Base-by-base conservation (phyloP, 2,329 filamentous ascomycete genomes). In the Fusarium sublunatum region DNA sequence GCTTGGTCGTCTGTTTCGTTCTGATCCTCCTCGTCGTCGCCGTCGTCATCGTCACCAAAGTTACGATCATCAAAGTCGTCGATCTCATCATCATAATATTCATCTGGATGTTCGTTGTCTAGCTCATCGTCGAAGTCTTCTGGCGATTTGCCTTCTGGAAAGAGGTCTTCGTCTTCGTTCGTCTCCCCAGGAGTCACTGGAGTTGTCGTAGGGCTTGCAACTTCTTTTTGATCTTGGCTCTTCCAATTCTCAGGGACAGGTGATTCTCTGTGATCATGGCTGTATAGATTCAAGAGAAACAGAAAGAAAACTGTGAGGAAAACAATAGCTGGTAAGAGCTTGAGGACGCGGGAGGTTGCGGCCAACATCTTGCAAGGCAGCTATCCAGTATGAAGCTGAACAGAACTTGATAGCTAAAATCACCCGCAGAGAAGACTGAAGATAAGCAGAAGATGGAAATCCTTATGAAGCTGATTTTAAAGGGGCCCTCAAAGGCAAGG, bases 261-360 rank as follows among this genome's bases (percentile, higher is more conserved):
- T 12, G 48, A 42, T 9, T 40, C 35, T 2, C 42, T n/a, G 4
- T 40, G 34, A 3, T 47, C 43, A 28, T 47, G 26, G 19, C 22
- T 6, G 36, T 48, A 22, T 34, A 34, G n/a, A 12, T 48, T 9
- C 36, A 29, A 1, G 39, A 19, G 6, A 47, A 48, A 0, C 3
- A 40, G 4, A 31, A 32, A 3, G n/a, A 48, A 24, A 2, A 48
- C 22, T 9, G 28, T 3, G 1, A 53, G 12, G 6, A 53, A 35
- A 6, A 48, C 10, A 11, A 41, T 6, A 38, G n/a, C 32, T 35
- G 50, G 50, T 11, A 48, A 9, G 19, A 53, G 44, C 43, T 35
- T 53, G 5, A 40, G 29, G 22, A 13, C n/a, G 25, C 50, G 50
- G 9, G 50, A 12, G 13, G 31, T 34, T 34, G 31, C 13, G n/a